Evolutionary conservation across 139 green algal species (phyloP), one percentile per base, ranked within the genome.

Genomic region (Gonium pectorale): DNA sequence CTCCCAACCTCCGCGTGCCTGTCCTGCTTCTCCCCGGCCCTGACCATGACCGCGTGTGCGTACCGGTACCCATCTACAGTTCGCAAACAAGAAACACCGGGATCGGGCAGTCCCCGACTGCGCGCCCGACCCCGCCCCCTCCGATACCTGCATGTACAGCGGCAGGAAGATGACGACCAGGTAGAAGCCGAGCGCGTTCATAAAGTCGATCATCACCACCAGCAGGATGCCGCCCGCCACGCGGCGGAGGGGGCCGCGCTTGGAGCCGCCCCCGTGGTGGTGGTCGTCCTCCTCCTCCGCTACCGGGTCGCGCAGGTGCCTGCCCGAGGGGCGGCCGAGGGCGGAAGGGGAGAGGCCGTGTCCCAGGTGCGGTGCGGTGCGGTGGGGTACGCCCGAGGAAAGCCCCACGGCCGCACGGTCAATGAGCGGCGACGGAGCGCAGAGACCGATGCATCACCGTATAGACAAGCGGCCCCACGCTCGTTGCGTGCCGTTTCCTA

Each of bases 101-200:
- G n/a, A n/a, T n/a, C n/a, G n/a, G n/a, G n/a, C n/a, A n/a, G n/a
- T n/a, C n/a, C 46, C 11, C 46, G 46, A 11, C 46, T 11, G 46
- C 46, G 46, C 46, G 15, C 15, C 54, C 19, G 15, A 3, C 60
- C 6, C 60, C n/a, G n/a, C 8, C n/a, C 60, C 60, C n/a, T 19
- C n/a, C 33, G 24, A 5, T 73, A 80, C 86, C 86, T 90, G 86
- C 64, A 90, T 79, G 77, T 84, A 90, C 15, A 79, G 59, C 24
- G 87, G 87, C 75, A 88, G 54, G 81, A 88, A 90, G 27, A 90
- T 88, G 59, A 88, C 87, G 19, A 86, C 38, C 22, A 88, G 81
- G 81, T 88, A 90, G 81, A 90, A 90, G 35, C 87, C 87, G 24
- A 88, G 31, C 22, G 87, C 87, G 41, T 62, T 86, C 67, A 90